Conservation (phyloP, 2,329 filamentous ascomycete species). For the Colletotrichum lindemuthianum region DNA sequence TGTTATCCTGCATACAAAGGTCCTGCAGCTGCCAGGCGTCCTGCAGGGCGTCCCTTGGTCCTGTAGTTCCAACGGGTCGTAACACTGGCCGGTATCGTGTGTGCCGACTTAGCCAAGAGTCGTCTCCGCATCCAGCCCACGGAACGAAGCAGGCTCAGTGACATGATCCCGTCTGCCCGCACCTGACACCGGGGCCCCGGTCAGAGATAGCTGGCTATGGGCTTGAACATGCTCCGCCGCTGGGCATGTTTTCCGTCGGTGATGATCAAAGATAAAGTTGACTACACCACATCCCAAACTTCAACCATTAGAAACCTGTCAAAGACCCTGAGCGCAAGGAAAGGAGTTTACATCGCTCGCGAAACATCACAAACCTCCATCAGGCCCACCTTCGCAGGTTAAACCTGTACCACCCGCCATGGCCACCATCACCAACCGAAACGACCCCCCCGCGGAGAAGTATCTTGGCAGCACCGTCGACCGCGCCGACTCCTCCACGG, state of each 20-base stretch:
- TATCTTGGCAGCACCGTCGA: slow-evolving; percentile 24
- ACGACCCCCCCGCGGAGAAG: slow-evolving; percentile 21
- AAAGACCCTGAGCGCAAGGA: background rate
- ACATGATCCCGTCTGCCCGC: slow-evolving; percentile 6
- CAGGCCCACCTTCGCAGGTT: no score
- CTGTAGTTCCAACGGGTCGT: no score
- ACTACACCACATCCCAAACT: slow-evolving; percentile 1
- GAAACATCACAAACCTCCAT: no score
- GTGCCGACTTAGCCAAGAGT: slow-evolving; percentile 4
- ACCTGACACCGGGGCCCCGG: slow-evolving; percentile 14
- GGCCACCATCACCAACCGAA: slow-evolving; percentile 14
- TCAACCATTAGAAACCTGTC: background rate
- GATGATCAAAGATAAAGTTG: slow-evolving; percentile 23
- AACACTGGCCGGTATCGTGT: no score
- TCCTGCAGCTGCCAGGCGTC: no score
- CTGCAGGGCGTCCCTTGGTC: no score
- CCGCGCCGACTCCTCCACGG: slow-evolving; percentile 26
- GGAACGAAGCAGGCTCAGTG: slow-evolving; percentile 16
- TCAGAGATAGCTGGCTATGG: slow-evolving; percentile 2
- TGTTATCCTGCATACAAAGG: no score
- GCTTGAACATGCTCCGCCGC: slow-evolving; percentile 1
- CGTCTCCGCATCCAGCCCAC: slow-evolving; percentile 5
- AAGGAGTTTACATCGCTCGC: no score
- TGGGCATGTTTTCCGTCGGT: background rate
- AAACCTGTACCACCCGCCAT: background rate